Base-by-base conservation (phyloP, 164 flowering plant species). In the Stephania japonica region DNA sequence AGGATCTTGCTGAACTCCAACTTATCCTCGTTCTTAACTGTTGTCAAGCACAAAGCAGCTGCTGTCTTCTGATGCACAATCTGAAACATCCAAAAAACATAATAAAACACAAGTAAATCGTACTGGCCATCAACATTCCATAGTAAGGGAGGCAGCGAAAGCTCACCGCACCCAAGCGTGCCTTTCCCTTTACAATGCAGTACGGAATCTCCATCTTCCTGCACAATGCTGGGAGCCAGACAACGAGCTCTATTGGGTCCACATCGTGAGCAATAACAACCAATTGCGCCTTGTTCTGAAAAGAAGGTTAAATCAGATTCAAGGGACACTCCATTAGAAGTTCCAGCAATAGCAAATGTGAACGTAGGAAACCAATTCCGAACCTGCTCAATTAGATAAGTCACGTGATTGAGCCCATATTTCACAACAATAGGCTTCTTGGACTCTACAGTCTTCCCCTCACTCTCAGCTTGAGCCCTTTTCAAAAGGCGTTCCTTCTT, bases 21-120 rank as follows among this genome's bases (percentile, higher is more conserved):
- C 81, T 90, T 91, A 72, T 91, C 97, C 70, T 91, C 93, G 76
- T 91, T 91, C 86, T 90, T 91, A 0, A 91, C 97, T 0, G 93
- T 78, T 59, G 97, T 90, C 80, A 91, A 71, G 66, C 97, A 91
- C 78, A 91, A 69, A 47, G 62, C 91, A 9, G 93, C 73, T 12
- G 95, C 97, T 56, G 90, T 78, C 59, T 78, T 78, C 74, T 78
- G 66, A 63, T 78, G 80, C 50, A 78, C 80, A 67, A 78, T 78
- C 80, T 70, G 72, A 7, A 49, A 6, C 14, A 18, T 0, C 26
- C 13, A 13, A 7, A 42, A 6, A 18, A 32, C 32, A 68, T 8
- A 42, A 10, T 10, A 43, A 42, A 21, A 56, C 16, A 16, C 6
- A 16, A 5, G 62, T 6, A 56, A 56, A 56, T 14, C 5, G 4